Conservation (phyloP, 2,329 filamentous ascomycete species). For the Cadophora sp. region DNA sequence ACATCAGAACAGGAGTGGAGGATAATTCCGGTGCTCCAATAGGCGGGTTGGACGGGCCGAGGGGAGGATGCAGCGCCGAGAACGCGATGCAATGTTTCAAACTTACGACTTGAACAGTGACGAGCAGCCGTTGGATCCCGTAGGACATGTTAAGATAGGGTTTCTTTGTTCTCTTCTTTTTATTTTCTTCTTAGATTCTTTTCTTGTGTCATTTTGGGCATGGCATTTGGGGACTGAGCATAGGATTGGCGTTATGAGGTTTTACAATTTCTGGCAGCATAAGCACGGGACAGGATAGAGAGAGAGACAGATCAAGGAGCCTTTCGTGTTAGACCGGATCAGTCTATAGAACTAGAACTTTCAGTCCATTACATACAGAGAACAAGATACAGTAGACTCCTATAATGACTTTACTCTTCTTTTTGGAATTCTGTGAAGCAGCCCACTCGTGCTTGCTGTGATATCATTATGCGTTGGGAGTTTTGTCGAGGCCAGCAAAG, state of each 20-base stretch:
- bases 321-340: neutral
- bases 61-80: neutral
- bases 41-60: neutral
- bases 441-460: neutral
- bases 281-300: neutral
- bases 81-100: neutral
- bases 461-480: conserved; percentile 30
- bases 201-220: neutral
- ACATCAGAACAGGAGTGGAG: no score
- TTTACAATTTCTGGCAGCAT: neutral
- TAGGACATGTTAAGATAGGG: neutral
- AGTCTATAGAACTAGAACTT: neutral
- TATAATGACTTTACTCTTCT: conserved; percentile 6
- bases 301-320: neutral
- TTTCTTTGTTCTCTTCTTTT: neutral
- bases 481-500: conserved; percentile 29
- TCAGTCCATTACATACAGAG: neutral
- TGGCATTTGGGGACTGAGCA: neutral
- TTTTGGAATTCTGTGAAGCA: neutral
- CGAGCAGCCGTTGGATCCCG: neutral
- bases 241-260: neutral
- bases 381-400: neutral
- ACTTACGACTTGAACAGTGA: neutral
- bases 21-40: neutral
- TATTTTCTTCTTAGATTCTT: neutral